These are phyloP conservation scores for Lasiosphaeria hispida DNA, from an alignment of 495 filamentous ascomycete species.

Conservation along the genomic window DNA sequence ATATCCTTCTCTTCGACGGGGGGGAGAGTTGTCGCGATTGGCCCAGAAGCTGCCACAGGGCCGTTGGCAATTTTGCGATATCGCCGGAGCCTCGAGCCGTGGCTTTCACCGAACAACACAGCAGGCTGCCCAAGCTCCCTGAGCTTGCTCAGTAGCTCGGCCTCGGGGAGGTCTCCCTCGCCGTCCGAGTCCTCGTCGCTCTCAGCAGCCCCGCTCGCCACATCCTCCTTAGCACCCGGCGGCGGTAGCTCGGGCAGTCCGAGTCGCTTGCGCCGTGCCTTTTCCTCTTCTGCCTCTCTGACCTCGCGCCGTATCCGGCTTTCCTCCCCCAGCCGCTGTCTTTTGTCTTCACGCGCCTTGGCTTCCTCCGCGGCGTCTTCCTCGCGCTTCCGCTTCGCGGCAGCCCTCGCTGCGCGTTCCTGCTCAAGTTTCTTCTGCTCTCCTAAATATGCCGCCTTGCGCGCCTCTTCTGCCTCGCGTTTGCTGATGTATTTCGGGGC, in stretches of 20 bases:
- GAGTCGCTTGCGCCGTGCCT: constrained; percentile 43
- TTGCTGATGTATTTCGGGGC: constrained; percentile 78
- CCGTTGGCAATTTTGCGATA: constrained; percentile 53
- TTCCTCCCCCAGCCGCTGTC: constrained; percentile 76
- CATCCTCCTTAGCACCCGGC: constrained; percentile 18
- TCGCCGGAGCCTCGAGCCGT: constrained; percentile 62
- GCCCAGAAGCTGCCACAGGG: constrained; percentile 50
- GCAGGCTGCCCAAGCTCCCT: constrained; percentile 71
- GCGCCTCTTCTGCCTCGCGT: constrained; percentile 80
- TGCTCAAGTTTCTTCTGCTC: constrained; percentile 69
- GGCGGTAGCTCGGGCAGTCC: constrained; percentile 72
- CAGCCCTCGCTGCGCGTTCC: constrained; percentile 62
- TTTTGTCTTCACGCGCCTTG: constrained; percentile 73
- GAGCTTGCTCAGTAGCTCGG: constrained; percentile 64
- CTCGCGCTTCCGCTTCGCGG: constrained; percentile 83
- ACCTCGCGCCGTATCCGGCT: constrained; percentile 65
- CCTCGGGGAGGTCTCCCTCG: constrained; percentile 62
- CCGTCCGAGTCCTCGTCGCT: constrained; percentile 45
- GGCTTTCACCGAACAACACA: constrained; percentile 79
- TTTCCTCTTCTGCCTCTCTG: constrained; percentile 59
- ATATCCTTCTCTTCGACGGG: constrained; percentile 81
- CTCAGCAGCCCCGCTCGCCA: constrained; percentile 35
- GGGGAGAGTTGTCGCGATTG: constrained; percentile 66
- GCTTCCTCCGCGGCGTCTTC: constrained; percentile 74
- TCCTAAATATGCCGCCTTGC: constrained; percentile 73